phyloP scores from a whole-genome alignment of 2,329 filamentous ascomycete genomes.

The Cadophora malorum region DNA sequence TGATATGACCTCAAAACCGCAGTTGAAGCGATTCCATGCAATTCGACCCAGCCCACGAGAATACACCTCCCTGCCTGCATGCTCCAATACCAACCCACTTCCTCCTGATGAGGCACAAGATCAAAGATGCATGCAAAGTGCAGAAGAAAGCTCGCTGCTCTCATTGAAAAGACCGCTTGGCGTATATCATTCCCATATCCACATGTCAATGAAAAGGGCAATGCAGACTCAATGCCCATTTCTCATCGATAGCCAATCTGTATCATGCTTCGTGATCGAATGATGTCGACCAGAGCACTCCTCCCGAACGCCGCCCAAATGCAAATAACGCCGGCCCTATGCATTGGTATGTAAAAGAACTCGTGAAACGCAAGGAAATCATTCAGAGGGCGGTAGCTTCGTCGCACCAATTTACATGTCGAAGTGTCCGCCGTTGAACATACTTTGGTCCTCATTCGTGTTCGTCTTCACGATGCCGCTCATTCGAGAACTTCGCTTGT shows the following conservation, averaged over 20 bases:
- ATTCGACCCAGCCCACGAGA: neutral
- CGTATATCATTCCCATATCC: constrained; percentile 20
- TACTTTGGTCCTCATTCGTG: constrained; percentile 62
- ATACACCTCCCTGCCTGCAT: neutral
- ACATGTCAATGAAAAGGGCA: constrained; percentile 18
- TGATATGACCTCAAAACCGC: constrained; percentile 8
- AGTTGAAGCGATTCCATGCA: constrained; percentile 12
- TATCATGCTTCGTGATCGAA: constrained; percentile 14
- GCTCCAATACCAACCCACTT: constrained; percentile 3
- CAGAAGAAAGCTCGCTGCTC: constrained; percentile 16
- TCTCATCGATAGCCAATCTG: constrained; percentile 21
- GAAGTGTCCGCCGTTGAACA: constrained; percentile 68
- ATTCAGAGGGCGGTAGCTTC: constrained; percentile 19
- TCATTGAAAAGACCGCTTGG: constrained; percentile 1
- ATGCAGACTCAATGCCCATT: constrained; percentile 11
- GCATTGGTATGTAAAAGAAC: constrained; percentile 39
- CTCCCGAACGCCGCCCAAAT: constrained; percentile 34
- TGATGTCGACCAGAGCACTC: neutral
- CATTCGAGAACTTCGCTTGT: constrained; percentile 60
- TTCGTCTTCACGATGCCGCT: constrained; percentile 66
- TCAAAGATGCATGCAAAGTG: neutral
- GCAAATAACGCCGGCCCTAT: constrained; percentile 41
- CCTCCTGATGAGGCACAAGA: neutral
- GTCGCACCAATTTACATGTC: constrained; percentile 58
- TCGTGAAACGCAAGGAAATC: constrained; percentile 32